These are phyloP conservation scores for Neurospora sp. DNA, from an alignment of 495 filamentous ascomycete genomes.

Conservation along the genomic window DNA sequence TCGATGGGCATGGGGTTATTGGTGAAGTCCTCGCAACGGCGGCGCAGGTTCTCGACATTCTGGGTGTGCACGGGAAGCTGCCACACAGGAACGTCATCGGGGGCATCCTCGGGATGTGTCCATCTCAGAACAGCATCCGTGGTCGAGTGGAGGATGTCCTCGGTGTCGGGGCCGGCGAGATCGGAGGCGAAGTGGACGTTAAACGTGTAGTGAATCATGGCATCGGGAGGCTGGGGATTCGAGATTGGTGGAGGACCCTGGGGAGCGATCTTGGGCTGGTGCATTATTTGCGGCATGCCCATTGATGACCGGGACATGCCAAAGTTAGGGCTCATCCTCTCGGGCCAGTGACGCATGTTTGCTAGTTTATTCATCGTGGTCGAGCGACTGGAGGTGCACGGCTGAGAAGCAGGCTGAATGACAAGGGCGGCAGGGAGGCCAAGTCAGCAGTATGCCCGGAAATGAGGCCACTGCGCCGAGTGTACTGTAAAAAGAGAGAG, in stretches of 20 bases:
- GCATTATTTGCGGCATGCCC: slow-evolving; percentile 58
- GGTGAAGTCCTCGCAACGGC: slow-evolving; percentile 67
- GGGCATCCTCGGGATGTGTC: slow-evolving; percentile 80
- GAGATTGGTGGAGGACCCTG: slow-evolving; percentile 56
- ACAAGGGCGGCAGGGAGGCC: slow-evolving; percentile 15
- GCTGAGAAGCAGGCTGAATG: slow-evolving; percentile 1
- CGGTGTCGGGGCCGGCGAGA: slow-evolving; percentile 77
- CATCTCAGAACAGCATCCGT: slow-evolving; percentile 73
- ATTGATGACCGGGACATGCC: slow-evolving; percentile 65
- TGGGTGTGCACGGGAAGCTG: slow-evolving; percentile 79
- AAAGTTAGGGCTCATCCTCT: slow-evolving; percentile 77
- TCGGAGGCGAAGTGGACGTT: slow-evolving; percentile 92
- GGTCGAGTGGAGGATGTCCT: slow-evolving; percentile 86
- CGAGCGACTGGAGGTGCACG: slow-evolving; percentile 8
- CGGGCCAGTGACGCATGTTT: slow-evolving; percentile 91
- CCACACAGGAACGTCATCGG: slow-evolving; percentile 71
- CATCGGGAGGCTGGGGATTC: slow-evolving; percentile 51
- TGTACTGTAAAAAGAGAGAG: not conserved
- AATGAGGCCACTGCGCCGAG: not conserved
- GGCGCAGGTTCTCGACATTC: slow-evolving; percentile 69
- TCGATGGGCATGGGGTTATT: slow-evolving; percentile 58
- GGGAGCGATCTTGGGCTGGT: slow-evolving; percentile 54
- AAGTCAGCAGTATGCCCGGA: not conserved
- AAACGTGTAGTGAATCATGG: slow-evolving; percentile 69
- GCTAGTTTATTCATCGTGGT: slow-evolving; percentile 82